Base-by-base conservation (phyloP, 495 filamentous ascomycete species). In the Aspergillus indologenus region DNA sequence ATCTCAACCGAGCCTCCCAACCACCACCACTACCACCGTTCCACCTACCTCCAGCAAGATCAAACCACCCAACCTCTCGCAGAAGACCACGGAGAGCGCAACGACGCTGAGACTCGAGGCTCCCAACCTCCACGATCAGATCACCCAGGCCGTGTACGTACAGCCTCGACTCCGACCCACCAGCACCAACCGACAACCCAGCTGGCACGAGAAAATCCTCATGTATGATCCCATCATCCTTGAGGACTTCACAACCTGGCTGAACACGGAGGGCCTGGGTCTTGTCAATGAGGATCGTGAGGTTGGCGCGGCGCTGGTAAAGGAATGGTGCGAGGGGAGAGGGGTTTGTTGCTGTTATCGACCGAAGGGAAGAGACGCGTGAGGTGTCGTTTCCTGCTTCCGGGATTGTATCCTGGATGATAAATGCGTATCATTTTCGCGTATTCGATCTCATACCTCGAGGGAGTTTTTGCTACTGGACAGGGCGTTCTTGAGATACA, bases 171-270 rank as follows among this genome's bases (percentile, higher is more conserved):
- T 77, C 72, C 5, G 56, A 23, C 42, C 59, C 17, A 60, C 29
- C 19, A 45, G 47, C 19, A 46, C 62, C 31, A 60, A 61, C 21
- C 59, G 56, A 58, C 23, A 70, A 74, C 31, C 85, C 12, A 90
- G 80, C 7, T 97, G 90, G 87, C 78, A 95, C 54, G 88, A 96
- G 75, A 93, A 91, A 70, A 96, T 98, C 48, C 79, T 98, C 18
- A 85, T 96, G 73, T 98, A 93, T 68, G 93, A 98, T 61, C 91
- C 95, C 0, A 88, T 98, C 43, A 79, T 94, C 0, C 68, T 97
- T 1, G 94, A 98, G 70, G 94, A 97, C 56, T 74, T 98, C 9
- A 80, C 92, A 5, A 75, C 71, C 1, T 98, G 91, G 91, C 69
- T 98, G 22, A 96, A 96, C 59, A 80, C 79, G 18, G 84, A 88